Evolutionary conservation across 1,284 basidiomycete genomes (phyloP).

Genomic region (Dichomitus squalens): DNA sequence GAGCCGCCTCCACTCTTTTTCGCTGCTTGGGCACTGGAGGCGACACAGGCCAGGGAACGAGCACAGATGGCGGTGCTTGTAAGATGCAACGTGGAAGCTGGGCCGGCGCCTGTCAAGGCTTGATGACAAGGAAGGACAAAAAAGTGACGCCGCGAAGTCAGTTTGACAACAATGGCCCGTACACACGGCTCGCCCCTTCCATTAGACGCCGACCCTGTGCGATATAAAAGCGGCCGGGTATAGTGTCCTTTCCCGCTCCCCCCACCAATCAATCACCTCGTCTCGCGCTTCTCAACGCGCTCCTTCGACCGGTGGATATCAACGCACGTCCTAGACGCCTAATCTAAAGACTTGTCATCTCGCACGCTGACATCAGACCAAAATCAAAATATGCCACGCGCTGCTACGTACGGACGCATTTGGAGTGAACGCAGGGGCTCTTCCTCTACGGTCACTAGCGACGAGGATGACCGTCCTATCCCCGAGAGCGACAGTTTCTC

Average conservation of each 20-base stretch:
- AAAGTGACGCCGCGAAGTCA: background rate
- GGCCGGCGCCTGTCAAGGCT: slow-evolving; percentile 5
- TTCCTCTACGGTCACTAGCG: slow-evolving; percentile 4
- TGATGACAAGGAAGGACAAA: slow-evolving; percentile 4
- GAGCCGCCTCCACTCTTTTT: too few relatives aligned
- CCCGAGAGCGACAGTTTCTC: slow-evolving; percentile 10
- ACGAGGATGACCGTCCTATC: slow-evolving; percentile 11
- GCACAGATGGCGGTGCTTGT: slow-evolving; percentile 2
- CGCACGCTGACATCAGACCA: background rate
- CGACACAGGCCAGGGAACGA: too few relatives aligned
- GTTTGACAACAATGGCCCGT: slow-evolving; percentile 12
- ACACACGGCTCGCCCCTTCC: slow-evolving; percentile 3
- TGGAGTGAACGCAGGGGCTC: slow-evolving; percentile 11
- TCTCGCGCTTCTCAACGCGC: slow-evolving; percentile 8
- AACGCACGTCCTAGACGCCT: background rate
- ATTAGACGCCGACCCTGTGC: slow-evolving; percentile 2
- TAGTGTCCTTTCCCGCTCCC: slow-evolving; percentile 5
- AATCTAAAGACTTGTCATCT: background rate
- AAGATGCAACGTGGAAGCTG: slow-evolving; percentile 11
- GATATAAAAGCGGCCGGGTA: slow-evolving; percentile 11
- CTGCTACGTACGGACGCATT: slow-evolving; percentile 5
- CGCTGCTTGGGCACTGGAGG: too few relatives aligned
- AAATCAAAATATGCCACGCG: slow-evolving; percentile 3
- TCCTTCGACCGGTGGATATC: slow-evolving; percentile 1
- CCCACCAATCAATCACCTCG: slow-evolving; percentile 5